phyloP scores from a whole-genome alignment of 148 eudicot species.

The Polygonum aviculare region DNA sequence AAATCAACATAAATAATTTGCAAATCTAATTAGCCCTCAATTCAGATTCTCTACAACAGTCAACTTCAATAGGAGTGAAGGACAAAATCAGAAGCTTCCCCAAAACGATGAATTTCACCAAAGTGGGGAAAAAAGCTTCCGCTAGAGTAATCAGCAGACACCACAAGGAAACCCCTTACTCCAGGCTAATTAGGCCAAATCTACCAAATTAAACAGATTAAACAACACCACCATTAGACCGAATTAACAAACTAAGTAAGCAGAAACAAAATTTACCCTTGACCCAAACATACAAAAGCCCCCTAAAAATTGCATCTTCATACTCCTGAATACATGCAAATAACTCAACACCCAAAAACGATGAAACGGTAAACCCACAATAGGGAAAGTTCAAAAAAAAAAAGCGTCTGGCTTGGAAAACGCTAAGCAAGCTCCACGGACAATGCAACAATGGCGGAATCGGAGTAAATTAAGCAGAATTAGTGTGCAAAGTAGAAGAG shows the following conservation, averaged over 20 bases:
- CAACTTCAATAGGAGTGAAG: neutral
- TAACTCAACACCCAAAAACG: neutral
- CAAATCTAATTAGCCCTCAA: no score
- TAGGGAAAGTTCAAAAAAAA: neutral
- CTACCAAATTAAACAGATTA: neutral
- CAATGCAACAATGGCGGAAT: neutral
- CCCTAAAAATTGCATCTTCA: neutral
- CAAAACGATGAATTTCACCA: neutral
- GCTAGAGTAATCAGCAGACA: neutral
- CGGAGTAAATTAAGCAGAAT: neutral
- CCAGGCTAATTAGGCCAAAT: neutral
- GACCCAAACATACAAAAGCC: neutral
- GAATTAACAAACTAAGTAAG: neutral
- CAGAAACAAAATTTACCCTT: constrained; percentile 1
- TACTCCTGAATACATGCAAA: neutral
- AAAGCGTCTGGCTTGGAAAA: neutral
- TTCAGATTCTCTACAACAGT: neutral
- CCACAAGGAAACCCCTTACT: neutral
- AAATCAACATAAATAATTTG: neutral
- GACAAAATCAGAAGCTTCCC: neutral
- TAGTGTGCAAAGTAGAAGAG: neutral
- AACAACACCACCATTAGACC: neutral
- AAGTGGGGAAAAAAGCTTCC: constrained; percentile 1
- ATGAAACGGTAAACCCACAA: neutral
- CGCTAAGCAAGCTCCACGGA: neutral